Conservation (phyloP, 768 basidiomycete genomes). For the Lentinula raphanica region DNA sequence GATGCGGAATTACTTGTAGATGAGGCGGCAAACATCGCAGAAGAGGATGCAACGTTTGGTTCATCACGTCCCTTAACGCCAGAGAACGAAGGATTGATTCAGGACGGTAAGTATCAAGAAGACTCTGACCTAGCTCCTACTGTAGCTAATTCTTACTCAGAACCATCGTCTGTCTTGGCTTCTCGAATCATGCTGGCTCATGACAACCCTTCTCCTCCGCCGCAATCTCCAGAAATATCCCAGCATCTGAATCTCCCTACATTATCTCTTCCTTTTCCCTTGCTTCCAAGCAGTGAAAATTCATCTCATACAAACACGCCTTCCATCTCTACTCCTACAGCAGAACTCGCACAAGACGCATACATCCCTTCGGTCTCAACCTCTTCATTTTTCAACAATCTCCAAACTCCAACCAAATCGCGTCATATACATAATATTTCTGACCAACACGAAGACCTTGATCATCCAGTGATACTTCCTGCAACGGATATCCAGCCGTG, state of each 20-base stretch:
- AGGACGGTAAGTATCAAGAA: constrained; percentile 36
- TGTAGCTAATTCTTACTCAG: constrained; percentile 19
- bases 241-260: constrained; percentile 12
- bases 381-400: neutral
- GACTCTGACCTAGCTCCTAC: neutral
- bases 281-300: neutral
- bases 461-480: neutral
- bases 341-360: neutral
- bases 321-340: constrained; percentile 1
- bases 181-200: constrained; percentile 62
- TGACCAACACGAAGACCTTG: neutral
- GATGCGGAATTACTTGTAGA: constrained; percentile 18
- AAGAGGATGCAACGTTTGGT: constrained; percentile 17
- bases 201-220: constrained; percentile 73
- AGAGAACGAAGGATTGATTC: constrained; percentile 35
- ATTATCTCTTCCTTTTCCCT: neutral
- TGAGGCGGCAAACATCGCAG: constrained; percentile 30
- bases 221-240: constrained; percentile 15
- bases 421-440: neutral
- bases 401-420: constrained; percentile 3
- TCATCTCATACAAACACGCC: neutral
- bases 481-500: neutral
- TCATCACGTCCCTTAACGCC: constrained; percentile 42
- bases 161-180: constrained; percentile 66
- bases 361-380: neutral